phyloP scores from a whole-genome alignment of 2,329 filamentous ascomycete genomes.

The Trematosphaeria pertusa region DNA sequence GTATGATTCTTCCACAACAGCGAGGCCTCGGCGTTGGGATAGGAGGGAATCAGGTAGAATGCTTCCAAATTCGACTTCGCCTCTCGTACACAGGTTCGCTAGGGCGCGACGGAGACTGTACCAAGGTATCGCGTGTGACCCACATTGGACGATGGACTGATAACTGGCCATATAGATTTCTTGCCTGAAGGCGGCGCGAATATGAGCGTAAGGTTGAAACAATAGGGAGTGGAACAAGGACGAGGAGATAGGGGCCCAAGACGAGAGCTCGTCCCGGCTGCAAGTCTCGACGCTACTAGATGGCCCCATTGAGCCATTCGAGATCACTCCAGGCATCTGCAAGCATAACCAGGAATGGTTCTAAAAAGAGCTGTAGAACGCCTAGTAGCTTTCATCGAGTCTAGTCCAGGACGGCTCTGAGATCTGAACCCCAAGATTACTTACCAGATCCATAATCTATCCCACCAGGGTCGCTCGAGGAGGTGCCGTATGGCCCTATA shows the following conservation, averaged over 20 bases:
- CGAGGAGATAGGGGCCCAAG: no score
- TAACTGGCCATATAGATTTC: conserved; percentile 4
- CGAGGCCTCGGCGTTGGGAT: neutral
- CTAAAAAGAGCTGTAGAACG: no score
- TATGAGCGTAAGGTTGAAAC: neutral
- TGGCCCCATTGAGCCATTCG: no score
- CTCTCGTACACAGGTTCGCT: neutral
- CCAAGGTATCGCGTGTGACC: neutral
- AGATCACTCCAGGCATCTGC: no score
- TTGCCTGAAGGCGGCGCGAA: neutral
- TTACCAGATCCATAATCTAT: conserved; percentile 2
- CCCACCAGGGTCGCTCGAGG: conserved; percentile 1
- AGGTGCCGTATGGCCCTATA: neutral
- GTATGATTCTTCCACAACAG: neutral
- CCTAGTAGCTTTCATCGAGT: neutral
- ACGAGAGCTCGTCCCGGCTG: no score
- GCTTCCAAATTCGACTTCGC: neutral
- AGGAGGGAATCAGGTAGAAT: neutral
- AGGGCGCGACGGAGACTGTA: neutral
- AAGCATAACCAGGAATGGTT: no score
- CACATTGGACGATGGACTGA: conserved; percentile 1
- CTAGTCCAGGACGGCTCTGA: neutral
- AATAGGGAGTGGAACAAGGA: neutral
- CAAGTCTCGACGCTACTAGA: no score
- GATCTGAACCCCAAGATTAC: neutral